Base-by-base conservation (phyloP, 164 flowering plant genomes). In the Umbellularia californica region DNA sequence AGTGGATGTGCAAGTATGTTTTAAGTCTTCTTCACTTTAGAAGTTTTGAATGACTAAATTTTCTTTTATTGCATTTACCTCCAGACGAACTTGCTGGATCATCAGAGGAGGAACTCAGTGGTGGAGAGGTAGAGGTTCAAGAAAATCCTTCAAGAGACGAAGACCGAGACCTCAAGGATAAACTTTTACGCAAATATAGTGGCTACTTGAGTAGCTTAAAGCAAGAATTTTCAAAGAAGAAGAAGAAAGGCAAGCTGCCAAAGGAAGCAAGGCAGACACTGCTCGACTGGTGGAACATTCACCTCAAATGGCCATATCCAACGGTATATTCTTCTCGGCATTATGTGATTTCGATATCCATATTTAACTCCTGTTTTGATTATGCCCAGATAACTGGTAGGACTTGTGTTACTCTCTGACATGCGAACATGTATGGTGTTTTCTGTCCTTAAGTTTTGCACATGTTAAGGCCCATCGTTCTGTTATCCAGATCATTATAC, bases 291-390 rank as follows among this genome's bases (percentile, higher is more conserved):
- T 90, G 94, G 94, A 87, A 77, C 69, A n/a, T 84, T 70, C 92
- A 90, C 77, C 82, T 83, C 72, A 89, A 87, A 72, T 90, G 92
- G 94, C 94, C 94, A 12, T 90, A 90, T 71, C 94, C 94, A 9
- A 87, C 92, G 70, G 94, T 90, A 82, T 67, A 65, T 25, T 2
- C 27, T 65, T 79, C 27, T 25, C 9, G 2, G 19, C 33, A 51
- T 19, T 50, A 2, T n/a, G 4, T 25, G 24, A 17, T 51, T 41
- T 41, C 17, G 58, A 17, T 10, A 22, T 30, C 25, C 17, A 35
- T 72, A 25, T 23, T 30, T 7, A 55, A 13, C 5, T 55, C 60
- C 17, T 55, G 17, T 55, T 55, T 20, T 55, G 17, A 55, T 55
- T 7, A 55, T 15, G n/a, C 60, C 0, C 6, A 5, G 12, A 12